These are phyloP conservation scores for Termitomyces sp. DNA, from an alignment of 768 basidiomycete genomes.

Conservation along the genomic window DNA sequence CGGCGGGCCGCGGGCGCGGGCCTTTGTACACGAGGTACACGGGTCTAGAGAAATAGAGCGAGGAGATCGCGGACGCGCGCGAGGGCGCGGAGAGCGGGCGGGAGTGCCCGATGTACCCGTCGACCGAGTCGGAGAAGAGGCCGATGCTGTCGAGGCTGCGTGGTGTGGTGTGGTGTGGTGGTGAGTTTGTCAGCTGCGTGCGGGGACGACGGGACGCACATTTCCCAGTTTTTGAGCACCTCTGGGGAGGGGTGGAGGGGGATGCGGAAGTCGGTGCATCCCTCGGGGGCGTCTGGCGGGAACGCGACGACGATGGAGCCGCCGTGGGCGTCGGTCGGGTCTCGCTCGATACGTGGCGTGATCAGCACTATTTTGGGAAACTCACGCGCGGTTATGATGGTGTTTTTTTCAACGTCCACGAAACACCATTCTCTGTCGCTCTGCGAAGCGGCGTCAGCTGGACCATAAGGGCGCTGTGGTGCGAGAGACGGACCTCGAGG, in stretches of 20 bases:
- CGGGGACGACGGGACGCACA: conserved; percentile 32
- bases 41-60: conserved; percentile 51
- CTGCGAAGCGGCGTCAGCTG: conserved; percentile 25
- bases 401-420: conserved; percentile 46
- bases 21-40: conserved; percentile 70
- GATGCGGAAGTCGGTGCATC: conserved; percentile 49
- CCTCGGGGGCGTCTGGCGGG: conserved; percentile 52
- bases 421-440: conserved; percentile 71
- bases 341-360: conserved; percentile 44
- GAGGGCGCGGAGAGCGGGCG: conserved; percentile 36
- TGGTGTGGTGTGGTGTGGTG: too few species aligned
- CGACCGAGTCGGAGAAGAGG: conserved; percentile 46
- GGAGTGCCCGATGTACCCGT: conserved; percentile 62
- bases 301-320: conserved; percentile 52
- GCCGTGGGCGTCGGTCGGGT: conserved; percentile 36
- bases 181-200: too few species aligned
- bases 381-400: conserved; percentile 64
- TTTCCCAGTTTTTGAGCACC: conserved; percentile 44
- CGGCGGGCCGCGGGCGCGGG: conserved; percentile 41
- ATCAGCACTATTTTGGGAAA: conserved; percentile 64
- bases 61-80: conserved; percentile 52
- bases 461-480: neutral
- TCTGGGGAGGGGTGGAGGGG: conserved; percentile 52
- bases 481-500: conserved; percentile 44
- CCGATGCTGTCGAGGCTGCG: conserved; percentile 47